Conservation (phyloP, 805 yeast species). For the Blastobotrys robertii region DNA sequence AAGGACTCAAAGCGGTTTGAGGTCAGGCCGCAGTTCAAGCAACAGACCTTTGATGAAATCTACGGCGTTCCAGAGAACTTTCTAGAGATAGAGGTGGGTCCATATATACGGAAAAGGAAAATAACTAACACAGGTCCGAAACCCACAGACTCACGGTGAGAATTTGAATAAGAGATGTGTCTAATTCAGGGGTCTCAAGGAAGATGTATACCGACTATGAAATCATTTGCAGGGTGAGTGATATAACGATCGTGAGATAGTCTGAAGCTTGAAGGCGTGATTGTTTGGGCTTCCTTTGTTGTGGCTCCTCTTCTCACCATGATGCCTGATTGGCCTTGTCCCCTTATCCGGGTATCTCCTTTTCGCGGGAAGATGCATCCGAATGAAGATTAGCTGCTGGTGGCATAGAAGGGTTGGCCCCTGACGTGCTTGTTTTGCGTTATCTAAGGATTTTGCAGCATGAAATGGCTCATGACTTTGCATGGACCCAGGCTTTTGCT, state of each 20-base stretch:
- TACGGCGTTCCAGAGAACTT: constrained; percentile 95
- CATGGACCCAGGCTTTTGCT: too few species aligned
- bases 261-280: constrained; percentile 8
- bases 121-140: constrained; percentile 33
- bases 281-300: not conserved
- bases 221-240: constrained; percentile 55
- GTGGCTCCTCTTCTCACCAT: too few species aligned
- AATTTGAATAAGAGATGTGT: not conserved
- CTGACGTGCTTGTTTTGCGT: too few species aligned
- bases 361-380: too few species aligned
- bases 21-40: constrained; percentile 34
- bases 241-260: too few species aligned
- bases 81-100: constrained; percentile 73
- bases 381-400: too few species aligned
- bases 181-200: constrained; percentile 32
- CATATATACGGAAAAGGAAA: not conserved
- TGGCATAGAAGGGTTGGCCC: too few species aligned
- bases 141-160: constrained; percentile 64
- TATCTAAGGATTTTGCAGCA: too few species aligned
- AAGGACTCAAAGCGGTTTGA: constrained; percentile 21
- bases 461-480: too few species aligned
- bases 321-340: too few species aligned
- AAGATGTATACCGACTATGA: constrained; percentile 88
- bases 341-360: too few species aligned
- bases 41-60: constrained; percentile 66